Conservation (phyloP, 768 basidiomycete genomes). For the Phlebiopsis flavidoalba region DNA sequence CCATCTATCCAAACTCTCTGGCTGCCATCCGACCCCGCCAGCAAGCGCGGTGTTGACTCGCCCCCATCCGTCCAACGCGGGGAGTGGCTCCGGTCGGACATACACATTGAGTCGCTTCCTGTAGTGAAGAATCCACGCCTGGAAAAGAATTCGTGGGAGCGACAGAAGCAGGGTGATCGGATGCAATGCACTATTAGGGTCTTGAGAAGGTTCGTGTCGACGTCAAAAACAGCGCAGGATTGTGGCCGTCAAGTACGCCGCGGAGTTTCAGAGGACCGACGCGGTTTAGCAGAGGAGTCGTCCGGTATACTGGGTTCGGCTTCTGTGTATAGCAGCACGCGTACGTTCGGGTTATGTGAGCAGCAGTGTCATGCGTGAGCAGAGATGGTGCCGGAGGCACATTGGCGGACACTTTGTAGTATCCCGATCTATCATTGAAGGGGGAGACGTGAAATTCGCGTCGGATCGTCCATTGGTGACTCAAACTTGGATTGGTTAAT, state of each 20-base stretch:
- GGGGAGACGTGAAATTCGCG: constrained; percentile 74
- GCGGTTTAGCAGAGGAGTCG: constrained; percentile 10
- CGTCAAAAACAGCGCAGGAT: constrained; percentile 34
- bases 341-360: constrained; percentile 31
- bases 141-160: constrained; percentile 54
- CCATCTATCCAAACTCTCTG: constrained; percentile 25
- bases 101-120: constrained; percentile 49
- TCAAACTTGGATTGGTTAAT: constrained; percentile 31
- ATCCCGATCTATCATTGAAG: constrained; percentile 67
- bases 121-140: constrained; percentile 61
- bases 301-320: no score
- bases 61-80: constrained; percentile 14
- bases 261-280: constrained; percentile 44
- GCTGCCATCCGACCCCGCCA: constrained; percentile 32
- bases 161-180: constrained; percentile 54
- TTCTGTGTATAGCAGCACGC: constrained; percentile 29
- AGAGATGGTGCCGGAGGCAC: constrained; percentile 31
- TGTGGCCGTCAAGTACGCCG: constrained; percentile 39
- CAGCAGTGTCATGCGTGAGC: constrained; percentile 10
- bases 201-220: constrained; percentile 30
- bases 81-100: constrained; percentile 52
- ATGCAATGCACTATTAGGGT: constrained; percentile 34
- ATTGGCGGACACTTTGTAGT: constrained; percentile 52
- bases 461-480: constrained; percentile 61
- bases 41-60: not conserved